Conservation (phyloP, 176 grass and related monocot genomes). For the Oryza rufipogon region DNA sequence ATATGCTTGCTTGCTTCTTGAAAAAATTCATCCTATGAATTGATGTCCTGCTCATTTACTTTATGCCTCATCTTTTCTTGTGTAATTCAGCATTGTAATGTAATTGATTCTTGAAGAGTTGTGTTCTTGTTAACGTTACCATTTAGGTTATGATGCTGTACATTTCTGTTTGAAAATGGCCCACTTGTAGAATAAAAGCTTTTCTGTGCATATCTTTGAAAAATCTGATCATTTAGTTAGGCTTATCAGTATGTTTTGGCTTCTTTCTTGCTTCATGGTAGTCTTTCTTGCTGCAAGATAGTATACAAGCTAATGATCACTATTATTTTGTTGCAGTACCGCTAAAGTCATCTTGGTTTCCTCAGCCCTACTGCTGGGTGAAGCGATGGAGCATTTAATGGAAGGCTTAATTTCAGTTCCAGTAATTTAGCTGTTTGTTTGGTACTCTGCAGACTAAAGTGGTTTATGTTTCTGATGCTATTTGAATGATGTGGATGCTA, state of each 20-base stretch:
- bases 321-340: constrained; percentile 44
- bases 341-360: constrained; percentile 24
- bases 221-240: no score
- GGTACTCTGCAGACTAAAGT: neutral
- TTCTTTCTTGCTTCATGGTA: no score
- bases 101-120: neutral
- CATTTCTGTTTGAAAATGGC: neutral
- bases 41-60: neutral
- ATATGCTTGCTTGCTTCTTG: neutral
- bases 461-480: constrained; percentile 5
- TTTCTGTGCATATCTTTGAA: neutral
- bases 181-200: neutral
- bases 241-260: neutral
- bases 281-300: neutral
- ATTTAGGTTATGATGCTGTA: no score
- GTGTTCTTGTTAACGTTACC: neutral
- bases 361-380: neutral
- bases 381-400: constrained; percentile 13
- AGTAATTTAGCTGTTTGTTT: constrained; percentile 45
- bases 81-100: no score
- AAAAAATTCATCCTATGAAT: neutral
- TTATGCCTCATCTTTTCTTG: neutral
- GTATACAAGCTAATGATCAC: neutral
- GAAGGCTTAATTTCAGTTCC: constrained; percentile 24
- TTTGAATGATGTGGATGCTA: constrained; percentile 26